Evolutionary conservation across 805 yeast genomes (phyloP).

Genomic region (Kluyveromyces siamensis): DNA sequence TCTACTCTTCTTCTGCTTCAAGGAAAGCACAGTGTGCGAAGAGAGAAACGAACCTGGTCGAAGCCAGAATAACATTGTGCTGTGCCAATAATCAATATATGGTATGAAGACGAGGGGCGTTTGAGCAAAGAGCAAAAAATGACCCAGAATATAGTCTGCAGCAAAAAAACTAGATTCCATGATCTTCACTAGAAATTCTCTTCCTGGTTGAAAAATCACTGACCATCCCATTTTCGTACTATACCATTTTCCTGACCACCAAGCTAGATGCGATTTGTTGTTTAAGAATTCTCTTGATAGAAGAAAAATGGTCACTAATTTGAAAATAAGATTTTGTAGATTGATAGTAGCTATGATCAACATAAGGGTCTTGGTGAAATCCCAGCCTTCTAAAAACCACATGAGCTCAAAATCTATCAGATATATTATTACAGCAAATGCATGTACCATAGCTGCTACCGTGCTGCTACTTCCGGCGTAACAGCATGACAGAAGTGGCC

Average conservation of each 20-base stretch:
- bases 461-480: slow-evolving; percentile 39
- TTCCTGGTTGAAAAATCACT: slow-evolving; percentile 48
- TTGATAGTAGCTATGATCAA: slow-evolving; percentile 51
- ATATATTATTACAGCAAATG: slow-evolving; percentile 43
- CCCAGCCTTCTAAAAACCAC: slow-evolving; percentile 63
- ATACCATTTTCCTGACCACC: slow-evolving; percentile 77
- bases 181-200: slow-evolving; percentile 56
- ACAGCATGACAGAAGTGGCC: slow-evolving; percentile 39
- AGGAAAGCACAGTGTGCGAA: slow-evolving; percentile 30
- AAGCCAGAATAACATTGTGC: slow-evolving; percentile 60
- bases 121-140: slow-evolving; percentile 47
- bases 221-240: slow-evolving; percentile 54
- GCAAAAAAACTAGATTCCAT: slow-evolving; percentile 63
- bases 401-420: slow-evolving; percentile 50
- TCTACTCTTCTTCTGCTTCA: slow-evolving; percentile 32
- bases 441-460: slow-evolving; percentile 50
- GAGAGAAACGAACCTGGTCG: slow-evolving; percentile 39
- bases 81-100: slow-evolving; percentile 56
- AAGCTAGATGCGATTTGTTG: slow-evolving; percentile 53
- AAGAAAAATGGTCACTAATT: slow-evolving; percentile 38
- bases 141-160: slow-evolving; percentile 53
- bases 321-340: slow-evolving; percentile 51
- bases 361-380: slow-evolving; percentile 47
- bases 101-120: slow-evolving; percentile 57
- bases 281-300: slow-evolving; percentile 56